A percentile compares a stretch with the other conserved stretches of the same genome.
These are phyloP conservation scores for Parachaetomium inaequale DNA, from an alignment of 495 filamentous ascomycete species.

Conservation along the genomic window DNA sequence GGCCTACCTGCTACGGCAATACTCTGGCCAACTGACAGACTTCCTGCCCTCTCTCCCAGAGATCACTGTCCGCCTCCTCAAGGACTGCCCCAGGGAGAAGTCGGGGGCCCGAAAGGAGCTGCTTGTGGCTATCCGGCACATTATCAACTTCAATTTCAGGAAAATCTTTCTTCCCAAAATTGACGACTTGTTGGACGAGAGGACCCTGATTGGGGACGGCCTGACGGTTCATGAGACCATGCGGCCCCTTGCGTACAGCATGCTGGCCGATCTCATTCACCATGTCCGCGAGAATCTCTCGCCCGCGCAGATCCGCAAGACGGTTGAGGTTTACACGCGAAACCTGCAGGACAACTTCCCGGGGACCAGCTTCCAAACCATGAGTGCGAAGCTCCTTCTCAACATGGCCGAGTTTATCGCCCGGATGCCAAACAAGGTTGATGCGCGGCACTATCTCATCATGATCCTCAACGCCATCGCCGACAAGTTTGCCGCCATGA, in stretches of 20 bases:
- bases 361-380: slow-evolving; percentile 98
- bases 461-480: slow-evolving; percentile 97
- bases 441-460: slow-evolving; percentile 91
- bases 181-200: slow-evolving; percentile 89
- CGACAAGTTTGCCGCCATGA: slow-evolving; percentile 98
- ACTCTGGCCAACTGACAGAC: slow-evolving; percentile 81
- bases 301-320: slow-evolving; percentile 85
- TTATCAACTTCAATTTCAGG: slow-evolving; percentile 98
- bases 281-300: slow-evolving; percentile 84
- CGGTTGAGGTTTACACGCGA: slow-evolving; percentile 93
- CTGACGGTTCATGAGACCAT: slow-evolving; percentile 95
- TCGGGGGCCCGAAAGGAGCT: slow-evolving; percentile 92
- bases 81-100: slow-evolving; percentile 92
- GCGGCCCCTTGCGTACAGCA: slow-evolving; percentile 94
- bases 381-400: slow-evolving; percentile 94
- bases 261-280: slow-evolving; percentile 96
- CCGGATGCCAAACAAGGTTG: slow-evolving; percentile 80
- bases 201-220: slow-evolving; percentile 91
- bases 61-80: slow-evolving; percentile 85
- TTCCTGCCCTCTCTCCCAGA: slow-evolving; percentile 84
- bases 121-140: slow-evolving; percentile 92
- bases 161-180: slow-evolving; percentile 94
- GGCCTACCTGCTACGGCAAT: slow-evolving; percentile 86
- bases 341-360: slow-evolving; percentile 95
- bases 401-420: slow-evolving; percentile 99